Conservation (phyloP, 352 stramenopile species). For the Blastocystis sp. region DNA sequence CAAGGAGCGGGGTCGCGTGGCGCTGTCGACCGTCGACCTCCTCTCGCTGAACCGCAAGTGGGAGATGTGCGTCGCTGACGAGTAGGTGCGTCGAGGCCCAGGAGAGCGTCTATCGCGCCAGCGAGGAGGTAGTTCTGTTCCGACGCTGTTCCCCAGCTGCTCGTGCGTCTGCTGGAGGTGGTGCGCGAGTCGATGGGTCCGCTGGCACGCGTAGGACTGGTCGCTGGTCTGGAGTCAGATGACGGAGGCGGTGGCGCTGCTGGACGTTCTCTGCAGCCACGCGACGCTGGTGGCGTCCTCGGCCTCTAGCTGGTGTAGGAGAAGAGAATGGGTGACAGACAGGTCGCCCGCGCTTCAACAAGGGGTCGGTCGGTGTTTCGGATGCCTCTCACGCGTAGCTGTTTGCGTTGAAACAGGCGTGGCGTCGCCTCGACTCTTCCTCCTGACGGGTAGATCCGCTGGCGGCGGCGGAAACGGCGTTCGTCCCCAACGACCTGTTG, state of each 20-base stretch:
- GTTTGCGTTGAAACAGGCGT: neutral
- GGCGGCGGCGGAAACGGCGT: neutral
- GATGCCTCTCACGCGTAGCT: neutral
- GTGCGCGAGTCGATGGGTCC: neutral
- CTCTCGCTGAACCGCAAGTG: slow-evolving; percentile 11
- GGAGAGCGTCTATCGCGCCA: neutral
- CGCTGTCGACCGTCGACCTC: neutral
- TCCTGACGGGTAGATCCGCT: neutral
- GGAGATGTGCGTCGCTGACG: neutral
- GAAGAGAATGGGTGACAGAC: neutral
- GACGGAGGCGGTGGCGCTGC: neutral
- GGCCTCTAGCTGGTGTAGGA: neutral
- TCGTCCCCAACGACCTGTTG: slow-evolving; percentile 7
- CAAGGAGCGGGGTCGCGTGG: neutral
- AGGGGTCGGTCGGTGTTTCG: neutral
- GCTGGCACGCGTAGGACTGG: neutral
- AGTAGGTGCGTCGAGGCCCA: neutral
- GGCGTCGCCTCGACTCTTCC: neutral
- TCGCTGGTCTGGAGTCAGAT: neutral
- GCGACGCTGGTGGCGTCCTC: neutral
- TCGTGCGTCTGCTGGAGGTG: neutral
- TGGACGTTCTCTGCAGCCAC: neutral
- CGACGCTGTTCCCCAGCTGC: neutral
- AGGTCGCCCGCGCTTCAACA: neutral
- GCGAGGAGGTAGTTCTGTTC: neutral